These are phyloP conservation scores for Vanrija pseudolonga DNA, from an alignment of 1,284 basidiomycete genomes.

Conservation along the genomic window DNA sequence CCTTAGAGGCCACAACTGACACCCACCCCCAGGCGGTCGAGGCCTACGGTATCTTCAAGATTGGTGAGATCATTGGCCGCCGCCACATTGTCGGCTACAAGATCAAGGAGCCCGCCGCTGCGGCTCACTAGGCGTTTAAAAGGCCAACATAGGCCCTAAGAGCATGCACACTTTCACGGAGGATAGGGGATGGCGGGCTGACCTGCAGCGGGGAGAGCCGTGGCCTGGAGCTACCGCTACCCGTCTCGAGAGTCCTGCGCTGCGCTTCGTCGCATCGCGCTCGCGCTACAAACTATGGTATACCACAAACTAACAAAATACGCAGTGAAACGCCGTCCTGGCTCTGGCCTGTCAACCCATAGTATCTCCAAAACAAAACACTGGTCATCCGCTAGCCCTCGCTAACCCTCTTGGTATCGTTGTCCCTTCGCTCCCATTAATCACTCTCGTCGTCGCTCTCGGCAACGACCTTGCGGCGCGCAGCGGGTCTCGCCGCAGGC, in stretches of 20 bases:
- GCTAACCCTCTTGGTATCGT: too few relatives aligned
- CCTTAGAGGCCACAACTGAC: not conserved
- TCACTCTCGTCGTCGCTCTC: slow-evolving; percentile 3
- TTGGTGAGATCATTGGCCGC: slow-evolving; percentile 87
- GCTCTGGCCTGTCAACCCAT: not conserved
- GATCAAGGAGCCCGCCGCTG: slow-evolving; percentile 30
- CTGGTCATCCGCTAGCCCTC: not conserved
- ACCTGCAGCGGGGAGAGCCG: too few relatives aligned
- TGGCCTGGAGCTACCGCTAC: too few relatives aligned
- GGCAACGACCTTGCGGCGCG: not conserved
- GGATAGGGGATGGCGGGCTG: too few relatives aligned
- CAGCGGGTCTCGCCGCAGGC: not conserved
- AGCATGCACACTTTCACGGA: slow-evolving; percentile 20
- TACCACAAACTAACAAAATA: not conserved
- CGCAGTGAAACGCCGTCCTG: not conserved
- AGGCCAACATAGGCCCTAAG: slow-evolving; percentile 11
- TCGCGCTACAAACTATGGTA: not conserved
- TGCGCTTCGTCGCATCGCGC: not conserved
- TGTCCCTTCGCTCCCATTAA: not conserved
- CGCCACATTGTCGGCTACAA: slow-evolving; percentile 81
- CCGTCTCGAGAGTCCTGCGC: too few relatives aligned
- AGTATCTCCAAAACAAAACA: not conserved
- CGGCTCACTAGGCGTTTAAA: slow-evolving; percentile 11
- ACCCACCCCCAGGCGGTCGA: slow-evolving; percentile 51
- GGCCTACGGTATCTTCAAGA: slow-evolving; percentile 60